Evolutionary conservation across 169 alveolate genomes (phyloP), one percentile per base, ranked within the genome.

Genomic region (Plasmodium fragile): DNA sequence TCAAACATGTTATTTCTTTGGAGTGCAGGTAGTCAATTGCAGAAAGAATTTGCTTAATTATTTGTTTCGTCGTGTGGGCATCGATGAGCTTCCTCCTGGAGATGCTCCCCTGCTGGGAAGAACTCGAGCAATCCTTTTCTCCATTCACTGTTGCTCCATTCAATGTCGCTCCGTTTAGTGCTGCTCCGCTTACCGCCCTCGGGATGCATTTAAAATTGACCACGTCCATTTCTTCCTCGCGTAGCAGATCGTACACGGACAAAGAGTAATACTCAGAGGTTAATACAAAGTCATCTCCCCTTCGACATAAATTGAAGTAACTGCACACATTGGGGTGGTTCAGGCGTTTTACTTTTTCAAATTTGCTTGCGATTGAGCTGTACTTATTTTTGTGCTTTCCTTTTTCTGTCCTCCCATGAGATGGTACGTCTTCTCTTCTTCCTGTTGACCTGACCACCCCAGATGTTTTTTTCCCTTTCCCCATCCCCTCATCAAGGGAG

Each of bases 321-420:
- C 65, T 77, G 65, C 93, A 87, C 69, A 87, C 70, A 87, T 87
- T 87, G 3, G 93, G 93, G 28, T 87, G 93, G 13, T 10, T 18
- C 28, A 87, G 25, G 28, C 30, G 22, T 77, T 87, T 87, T 77
- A 87, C 59, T 30, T 87, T 87, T 78, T 87, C 93, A 30, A 87
- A 87, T 10, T 77, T 87, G 4, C 89, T 52, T 2, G 93, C 89
- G 16, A 87, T 77, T 28, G 28, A 11, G 43, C 45, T 78, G 43
- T 77, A 87, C 32, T 77, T 43, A 77, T 59, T 87, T 73, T 84
- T 70, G 41, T 16, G 39, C 25, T 59, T 32, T 8, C 30, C 72
- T 25, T 36, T 4, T 69, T 82, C 52, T 41, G n/a, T 41, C 70
- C 39, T 4, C 70, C 39, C 1, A 2, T 18, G 22, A 25, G 30